Evolutionary conservation across 2,329 filamentous ascomycete genomes (phyloP).

Genomic region (Monilinia polystroma): DNA sequence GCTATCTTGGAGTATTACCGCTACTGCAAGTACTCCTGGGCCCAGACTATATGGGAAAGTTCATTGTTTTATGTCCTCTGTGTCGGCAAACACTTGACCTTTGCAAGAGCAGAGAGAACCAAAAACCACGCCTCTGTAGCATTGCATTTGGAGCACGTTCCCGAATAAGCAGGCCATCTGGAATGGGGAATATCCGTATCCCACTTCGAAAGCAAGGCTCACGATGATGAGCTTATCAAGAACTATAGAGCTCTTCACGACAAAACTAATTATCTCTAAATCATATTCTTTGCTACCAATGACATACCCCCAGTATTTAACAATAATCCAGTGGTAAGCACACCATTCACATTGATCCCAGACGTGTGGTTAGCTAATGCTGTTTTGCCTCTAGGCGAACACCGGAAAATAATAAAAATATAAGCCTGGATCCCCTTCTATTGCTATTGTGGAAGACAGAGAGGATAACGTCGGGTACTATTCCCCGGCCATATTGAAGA

Average conservation of each 20-base stretch:
- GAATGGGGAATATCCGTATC: conserved; percentile 43
- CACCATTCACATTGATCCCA: not conserved
- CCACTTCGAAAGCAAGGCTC: conserved; percentile 41
- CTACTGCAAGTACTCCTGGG: too few species aligned
- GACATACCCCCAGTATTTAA: not conserved
- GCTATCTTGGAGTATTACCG: too few species aligned
- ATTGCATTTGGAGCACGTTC: conserved; percentile 48
- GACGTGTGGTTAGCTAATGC: not conserved
- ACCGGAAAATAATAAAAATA: not conserved
- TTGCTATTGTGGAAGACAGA: not conserved
- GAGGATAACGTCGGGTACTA: not conserved
- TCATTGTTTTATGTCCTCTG: too few species aligned
- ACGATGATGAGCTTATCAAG: conserved; percentile 41
- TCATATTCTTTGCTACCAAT: not conserved
- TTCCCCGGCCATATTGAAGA: not conserved
- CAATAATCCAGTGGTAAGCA: not conserved
- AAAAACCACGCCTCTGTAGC: conserved; percentile 44
- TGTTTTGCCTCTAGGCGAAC: not conserved
- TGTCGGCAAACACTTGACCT: too few species aligned
- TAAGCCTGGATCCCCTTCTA: not conserved
- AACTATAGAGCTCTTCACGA: conserved; percentile 30
- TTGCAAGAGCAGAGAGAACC: conserved; percentile 41
- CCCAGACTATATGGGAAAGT: too few species aligned
- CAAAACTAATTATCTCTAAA: not conserved
- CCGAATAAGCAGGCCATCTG: conserved; percentile 41